A percentile compares a stretch with the other conserved stretches of the same genome.
phyloP scores from a whole-genome alignment of 2,329 filamentous ascomycete species.

The Pyrenophora graminea region DNA sequence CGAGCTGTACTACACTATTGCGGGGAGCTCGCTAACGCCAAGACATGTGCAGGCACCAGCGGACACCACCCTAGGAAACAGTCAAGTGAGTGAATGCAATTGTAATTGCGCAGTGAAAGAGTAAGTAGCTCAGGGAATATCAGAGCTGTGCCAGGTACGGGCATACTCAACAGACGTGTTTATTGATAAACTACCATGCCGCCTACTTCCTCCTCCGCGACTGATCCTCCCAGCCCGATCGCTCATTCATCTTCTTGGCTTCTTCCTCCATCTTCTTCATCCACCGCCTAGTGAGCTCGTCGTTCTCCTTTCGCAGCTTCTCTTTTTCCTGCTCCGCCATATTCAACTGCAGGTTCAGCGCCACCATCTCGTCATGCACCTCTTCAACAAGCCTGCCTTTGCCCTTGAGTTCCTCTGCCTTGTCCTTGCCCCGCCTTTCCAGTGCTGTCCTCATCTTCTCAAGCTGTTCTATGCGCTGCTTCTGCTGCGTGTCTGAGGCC shows the following conservation, averaged over 20 bases:
- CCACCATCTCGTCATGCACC: slow-evolving; percentile 90
- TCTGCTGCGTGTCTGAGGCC: slow-evolving; percentile 62
- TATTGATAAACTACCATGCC: not conserved
- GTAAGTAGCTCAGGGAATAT: too few species aligned
- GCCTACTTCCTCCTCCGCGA: slow-evolving; percentile 19
- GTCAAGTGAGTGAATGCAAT: not conserved
- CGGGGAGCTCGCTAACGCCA: slow-evolving; percentile 35
- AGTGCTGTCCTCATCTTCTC: slow-evolving; percentile 66
- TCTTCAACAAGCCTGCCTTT: slow-evolving; percentile 85
- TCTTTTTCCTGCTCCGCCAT: slow-evolving; percentile 77
- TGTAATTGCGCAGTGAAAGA: too few species aligned
- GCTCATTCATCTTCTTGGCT: slow-evolving; percentile 79
- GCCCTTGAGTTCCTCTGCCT: slow-evolving; percentile 81
- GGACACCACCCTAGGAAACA: not conserved
- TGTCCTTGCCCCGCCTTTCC: slow-evolving; percentile 71
- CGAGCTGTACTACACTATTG: slow-evolving; percentile 14
- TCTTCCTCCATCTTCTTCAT: slow-evolving; percentile 86
- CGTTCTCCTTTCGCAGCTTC: slow-evolving; percentile 79
- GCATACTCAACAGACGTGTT: too few species aligned
- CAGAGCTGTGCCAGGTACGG: too few species aligned
- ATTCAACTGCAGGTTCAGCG: slow-evolving; percentile 83
- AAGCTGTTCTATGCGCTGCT: slow-evolving; percentile 64
- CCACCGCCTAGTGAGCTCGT: slow-evolving; percentile 87
- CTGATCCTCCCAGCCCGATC: slow-evolving; percentile 36
- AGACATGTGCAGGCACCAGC: slow-evolving; percentile 34